A percentile compares a stretch with the other conserved stretches of the same genome.
These are phyloP conservation scores for Termitomyces sp. DNA, from an alignment of 1,284 basidiomycete species.

Conservation along the genomic window DNA sequence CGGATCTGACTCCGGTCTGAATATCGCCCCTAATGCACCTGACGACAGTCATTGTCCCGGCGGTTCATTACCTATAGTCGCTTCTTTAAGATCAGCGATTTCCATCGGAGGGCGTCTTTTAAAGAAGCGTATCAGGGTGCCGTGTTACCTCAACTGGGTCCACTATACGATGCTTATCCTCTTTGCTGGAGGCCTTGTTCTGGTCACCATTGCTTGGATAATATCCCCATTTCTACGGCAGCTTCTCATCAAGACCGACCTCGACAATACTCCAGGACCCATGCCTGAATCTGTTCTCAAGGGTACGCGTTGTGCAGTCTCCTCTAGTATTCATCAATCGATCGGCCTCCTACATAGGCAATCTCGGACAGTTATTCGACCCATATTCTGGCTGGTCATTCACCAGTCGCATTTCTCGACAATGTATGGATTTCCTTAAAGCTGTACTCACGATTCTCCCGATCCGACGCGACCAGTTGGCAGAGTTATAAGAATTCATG, in stretches of 20 bases:
- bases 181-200: not conserved
- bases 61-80: not conserved
- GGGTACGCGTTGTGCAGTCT: not conserved
- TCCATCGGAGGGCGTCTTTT: not conserved
- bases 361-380: slow-evolving; percentile 8
- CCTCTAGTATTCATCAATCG: not conserved
- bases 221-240: slow-evolving; percentile 13
- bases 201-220: slow-evolving; percentile 10
- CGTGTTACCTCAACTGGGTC: not conserved
- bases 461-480: slow-evolving; percentile 19
- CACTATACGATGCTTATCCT: slow-evolving; percentile 1
- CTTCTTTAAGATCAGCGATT: not conserved
- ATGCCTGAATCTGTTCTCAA: slow-evolving; percentile 5
- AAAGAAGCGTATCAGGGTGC: not conserved
- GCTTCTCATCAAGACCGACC: slow-evolving; percentile 17
- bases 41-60: not conserved
- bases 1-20: not conserved
- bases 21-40: not conserved
- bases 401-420: not conserved
- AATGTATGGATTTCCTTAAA: slow-evolving; percentile 18
- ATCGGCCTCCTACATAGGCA: slow-evolving; percentile 4
- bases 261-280: slow-evolving; percentile 24
- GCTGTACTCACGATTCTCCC: not conserved
- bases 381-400: slow-evolving; percentile 11
- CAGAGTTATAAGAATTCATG: slow-evolving; percentile 20